Percentiles rank a stretch among this genome's conserved stretches.
These are phyloP conservation scores for Cladosporium sp. DNA, from an alignment of 2,329 filamentous ascomycete genomes.

Conservation along the genomic window DNA sequence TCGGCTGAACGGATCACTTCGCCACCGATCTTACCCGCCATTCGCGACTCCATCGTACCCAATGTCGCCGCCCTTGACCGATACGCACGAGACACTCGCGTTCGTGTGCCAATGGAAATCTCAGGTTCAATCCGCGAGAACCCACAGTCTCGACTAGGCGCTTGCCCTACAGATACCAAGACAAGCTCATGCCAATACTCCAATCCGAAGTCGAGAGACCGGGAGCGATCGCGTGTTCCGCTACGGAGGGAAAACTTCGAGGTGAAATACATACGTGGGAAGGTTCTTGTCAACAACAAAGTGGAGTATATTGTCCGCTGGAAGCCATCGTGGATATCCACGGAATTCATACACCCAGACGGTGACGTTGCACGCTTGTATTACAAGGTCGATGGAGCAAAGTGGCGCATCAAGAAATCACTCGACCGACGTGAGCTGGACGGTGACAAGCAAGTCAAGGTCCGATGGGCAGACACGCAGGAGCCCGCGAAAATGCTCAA, in stretches of 20 bases:
- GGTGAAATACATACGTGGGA: not conserved
- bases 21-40: no score
- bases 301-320: not conserved
- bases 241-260: not conserved
- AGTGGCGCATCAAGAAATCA: not conserved
- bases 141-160: no score
- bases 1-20: no score
- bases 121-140: no score
- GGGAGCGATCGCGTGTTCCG: no score
- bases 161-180: no score
- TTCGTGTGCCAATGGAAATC: no score
- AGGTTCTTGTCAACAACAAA: not conserved
- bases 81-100: no score
- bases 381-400: not conserved
- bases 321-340: not conserved
- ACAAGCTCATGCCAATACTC: no score
- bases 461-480: not conserved
- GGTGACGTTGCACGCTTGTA: not conserved
- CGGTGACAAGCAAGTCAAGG: not conserved
- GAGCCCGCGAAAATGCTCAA: not conserved
- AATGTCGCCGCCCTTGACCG: no score
- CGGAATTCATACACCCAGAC: not conserved
- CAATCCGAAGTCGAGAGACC: no score
- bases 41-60: no score
- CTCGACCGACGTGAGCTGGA: not conserved